Evolutionary conservation across 2,329 filamentous ascomycete genomes (phyloP).

Genomic region (Penicillium olsonii): DNA sequence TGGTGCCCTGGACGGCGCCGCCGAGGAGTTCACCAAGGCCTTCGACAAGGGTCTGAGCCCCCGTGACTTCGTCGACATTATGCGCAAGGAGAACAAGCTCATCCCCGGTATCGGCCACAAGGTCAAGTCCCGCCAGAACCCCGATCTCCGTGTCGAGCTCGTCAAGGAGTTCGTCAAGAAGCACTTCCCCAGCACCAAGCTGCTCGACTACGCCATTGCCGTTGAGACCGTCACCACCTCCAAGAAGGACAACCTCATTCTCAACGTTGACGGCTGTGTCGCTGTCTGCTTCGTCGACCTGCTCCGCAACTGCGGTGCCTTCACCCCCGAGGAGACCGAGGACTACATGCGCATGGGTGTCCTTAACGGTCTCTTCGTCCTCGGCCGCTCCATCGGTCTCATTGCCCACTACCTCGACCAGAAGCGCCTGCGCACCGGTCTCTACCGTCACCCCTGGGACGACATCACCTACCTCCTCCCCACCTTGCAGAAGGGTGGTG

Average conservation of each 20-base stretch:
- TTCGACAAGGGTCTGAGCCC: conserved; percentile 98
- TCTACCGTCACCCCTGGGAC: conserved; percentile 99
- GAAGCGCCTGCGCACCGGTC: conserved; percentile 96
- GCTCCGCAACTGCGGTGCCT: conserved; percentile 95
- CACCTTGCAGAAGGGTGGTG: conserved; percentile 70
- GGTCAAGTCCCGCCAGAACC: conserved; percentile 99
- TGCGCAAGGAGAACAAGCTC: conserved; percentile 99
- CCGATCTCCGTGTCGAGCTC: conserved; percentile 97
- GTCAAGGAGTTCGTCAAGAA: conserved; percentile 98
- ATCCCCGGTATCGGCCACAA: conserved; percentile 99
- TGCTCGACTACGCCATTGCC: conserved; percentile 97
- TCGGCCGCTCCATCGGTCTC: conserved; percentile 94
- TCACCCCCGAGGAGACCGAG: conserved; percentile 93
- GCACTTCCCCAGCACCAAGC: conserved; percentile 97
- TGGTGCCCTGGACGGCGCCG: conserved; percentile 95
- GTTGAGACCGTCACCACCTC: conserved; percentile 98
- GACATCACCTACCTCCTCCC: conserved; percentile 95
- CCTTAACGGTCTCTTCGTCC: conserved; percentile 97
- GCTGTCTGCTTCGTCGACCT: conserved; percentile 99
- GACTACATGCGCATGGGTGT: conserved; percentile 99
- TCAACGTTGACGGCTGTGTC: conserved; percentile 97
- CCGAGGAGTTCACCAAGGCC: conserved; percentile 97
- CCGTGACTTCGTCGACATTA: conserved; percentile 97
- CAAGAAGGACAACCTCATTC: conserved; percentile 99
- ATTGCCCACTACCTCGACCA: conserved; percentile 99